A percentile compares a stretch with the other conserved stretches of the same genome.
These are phyloP conservation scores for Delphinella strobiligena DNA, from an alignment of 2,329 filamentous ascomycete genomes.

Conservation along the genomic window DNA sequence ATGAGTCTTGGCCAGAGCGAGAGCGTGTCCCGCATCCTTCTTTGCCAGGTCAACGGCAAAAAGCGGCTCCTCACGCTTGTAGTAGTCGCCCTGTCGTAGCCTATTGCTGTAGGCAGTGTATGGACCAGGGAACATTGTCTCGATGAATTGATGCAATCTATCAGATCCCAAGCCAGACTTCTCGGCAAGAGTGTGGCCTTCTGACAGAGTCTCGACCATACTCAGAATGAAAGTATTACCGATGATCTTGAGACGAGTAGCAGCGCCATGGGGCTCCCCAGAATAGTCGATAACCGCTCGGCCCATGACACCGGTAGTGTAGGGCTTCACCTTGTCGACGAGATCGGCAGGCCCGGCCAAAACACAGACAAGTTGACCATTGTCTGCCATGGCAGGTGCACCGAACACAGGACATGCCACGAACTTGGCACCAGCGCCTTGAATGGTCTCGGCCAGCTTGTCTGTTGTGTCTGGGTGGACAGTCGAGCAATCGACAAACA, in stretches of 20 bases:
- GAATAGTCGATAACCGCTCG: slow-evolving; percentile 58
- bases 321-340: slow-evolving; percentile 55
- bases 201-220: slow-evolving; percentile 68
- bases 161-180: slow-evolving; percentile 64
- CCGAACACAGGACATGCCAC: slow-evolving; percentile 67
- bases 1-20: slow-evolving; percentile 49
- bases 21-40: slow-evolving; percentile 70
- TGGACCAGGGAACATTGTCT: slow-evolving; percentile 61
- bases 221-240: slow-evolving; percentile 80
- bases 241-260: slow-evolving; percentile 64
- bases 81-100: slow-evolving; percentile 66
- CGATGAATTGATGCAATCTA: slow-evolving; percentile 59
- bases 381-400: slow-evolving; percentile 56
- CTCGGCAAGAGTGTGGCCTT: slow-evolving; percentile 68
- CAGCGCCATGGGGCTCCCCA: slow-evolving; percentile 54
- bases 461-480: slow-evolving; percentile 74
- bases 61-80: slow-evolving; percentile 61
- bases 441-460: slow-evolving; percentile 46
- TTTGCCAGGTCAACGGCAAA: slow-evolving; percentile 72
- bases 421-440: slow-evolving; percentile 54
- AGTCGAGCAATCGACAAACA: slow-evolving; percentile 80
- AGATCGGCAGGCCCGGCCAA: slow-evolving; percentile 51
- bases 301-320: slow-evolving; percentile 60
- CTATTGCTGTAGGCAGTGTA: slow-evolving; percentile 64
- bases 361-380: slow-evolving; percentile 60